Conservation (phyloP, 257 asterid species). For the Nicotiana undulata region DNA sequence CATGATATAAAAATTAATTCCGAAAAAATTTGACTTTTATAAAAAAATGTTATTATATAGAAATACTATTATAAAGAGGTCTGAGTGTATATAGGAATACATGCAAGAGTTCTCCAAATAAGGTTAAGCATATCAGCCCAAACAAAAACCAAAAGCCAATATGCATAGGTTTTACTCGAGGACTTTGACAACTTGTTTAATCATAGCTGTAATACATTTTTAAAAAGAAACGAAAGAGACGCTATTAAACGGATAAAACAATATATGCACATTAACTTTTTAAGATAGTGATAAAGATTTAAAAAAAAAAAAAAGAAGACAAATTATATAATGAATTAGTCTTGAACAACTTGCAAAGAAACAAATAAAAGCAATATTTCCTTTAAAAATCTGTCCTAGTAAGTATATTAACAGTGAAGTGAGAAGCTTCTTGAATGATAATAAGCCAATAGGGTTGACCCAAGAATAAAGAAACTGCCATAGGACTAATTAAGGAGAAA, state of each 20-base stretch:
- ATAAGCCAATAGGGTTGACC: background rate
- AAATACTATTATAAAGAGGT: too few relatives aligned
- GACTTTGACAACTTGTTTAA: slow-evolving; percentile 13
- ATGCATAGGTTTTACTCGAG: background rate
- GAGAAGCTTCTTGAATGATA: slow-evolving; percentile 13
- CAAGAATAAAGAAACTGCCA: background rate
- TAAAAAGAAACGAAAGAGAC: background rate
- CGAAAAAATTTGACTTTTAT: too few relatives aligned
- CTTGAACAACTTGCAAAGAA: too few relatives aligned
- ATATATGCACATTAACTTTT: background rate
- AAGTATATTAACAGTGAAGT: background rate
- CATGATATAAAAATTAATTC: too few relatives aligned
- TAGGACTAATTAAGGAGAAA: too few relatives aligned
- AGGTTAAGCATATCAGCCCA: background rate
- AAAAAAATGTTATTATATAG: too few relatives aligned
- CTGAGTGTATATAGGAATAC: too few relatives aligned
- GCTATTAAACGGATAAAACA: too few relatives aligned
- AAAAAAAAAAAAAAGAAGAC: background rate
- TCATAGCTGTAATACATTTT: slow-evolving; percentile 8
- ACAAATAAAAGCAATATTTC: too few relatives aligned
- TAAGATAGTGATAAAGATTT: background rate
- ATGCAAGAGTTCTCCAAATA: too few relatives aligned
- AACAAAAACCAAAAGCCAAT: background rate
- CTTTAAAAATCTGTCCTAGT: background rate
- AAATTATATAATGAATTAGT: background rate